Conservation (phyloP, 106 monocot genomes). For the Apostasia shenzhenica region DNA sequence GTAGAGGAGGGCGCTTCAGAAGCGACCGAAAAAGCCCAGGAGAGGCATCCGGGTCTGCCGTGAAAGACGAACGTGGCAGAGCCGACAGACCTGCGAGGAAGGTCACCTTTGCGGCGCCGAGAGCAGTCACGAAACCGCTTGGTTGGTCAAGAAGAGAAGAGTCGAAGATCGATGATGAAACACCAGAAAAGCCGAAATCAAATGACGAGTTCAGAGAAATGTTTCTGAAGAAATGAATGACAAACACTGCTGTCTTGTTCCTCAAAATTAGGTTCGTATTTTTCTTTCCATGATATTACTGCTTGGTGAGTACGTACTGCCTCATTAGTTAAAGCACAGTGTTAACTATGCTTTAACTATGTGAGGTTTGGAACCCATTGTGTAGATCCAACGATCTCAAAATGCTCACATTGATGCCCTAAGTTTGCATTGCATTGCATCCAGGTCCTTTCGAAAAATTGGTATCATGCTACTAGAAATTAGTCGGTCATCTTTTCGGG, state of each 20-base stretch:
- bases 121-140: constrained; percentile 51
- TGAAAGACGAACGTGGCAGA: constrained; percentile 14
- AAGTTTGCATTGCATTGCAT: too few species aligned
- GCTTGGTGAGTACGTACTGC: too few species aligned
- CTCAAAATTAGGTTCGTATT: neutral
- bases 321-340: too few species aligned
- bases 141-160: constrained; percentile 45
- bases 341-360: too few species aligned
- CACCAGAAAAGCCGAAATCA: constrained; percentile 59
- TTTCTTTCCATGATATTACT: neutral
- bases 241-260: neutral
- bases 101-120: constrained; percentile 72
- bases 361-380: too few species aligned
- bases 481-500: too few species aligned
- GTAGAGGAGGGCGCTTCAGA: constrained; percentile 18
- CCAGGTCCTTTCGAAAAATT: too few species aligned
- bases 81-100: constrained; percentile 30
- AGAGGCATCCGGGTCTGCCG: neutral
- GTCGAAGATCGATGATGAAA: constrained; percentile 17
- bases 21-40: constrained; percentile 5
- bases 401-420: too few species aligned
- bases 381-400: too few species aligned
- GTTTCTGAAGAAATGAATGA: constrained; percentile 65
- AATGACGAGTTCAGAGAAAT: constrained; percentile 83
- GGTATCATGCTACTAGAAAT: too few species aligned